These are phyloP conservation scores for Tricholoma sp. DNA, from an alignment of 768 basidiomycete species.

Conservation along the genomic window DNA sequence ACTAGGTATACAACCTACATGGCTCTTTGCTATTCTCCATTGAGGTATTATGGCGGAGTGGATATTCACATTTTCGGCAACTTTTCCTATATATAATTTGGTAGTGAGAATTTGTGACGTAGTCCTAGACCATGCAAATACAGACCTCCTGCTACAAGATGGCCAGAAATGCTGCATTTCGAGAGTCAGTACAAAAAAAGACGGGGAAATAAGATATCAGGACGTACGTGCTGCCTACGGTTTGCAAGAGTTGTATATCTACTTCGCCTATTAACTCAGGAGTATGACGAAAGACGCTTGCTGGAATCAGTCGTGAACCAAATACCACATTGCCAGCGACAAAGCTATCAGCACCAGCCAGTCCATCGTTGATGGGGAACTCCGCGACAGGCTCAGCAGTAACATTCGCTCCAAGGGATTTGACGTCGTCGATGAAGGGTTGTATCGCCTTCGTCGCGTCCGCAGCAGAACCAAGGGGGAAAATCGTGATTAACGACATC, in stretches of 20 bases:
- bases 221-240: conserved; percentile 8
- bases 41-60: conserved; percentile 27
- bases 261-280: conserved; percentile 15
- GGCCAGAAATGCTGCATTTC: conserved; percentile 11
- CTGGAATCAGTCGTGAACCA: conserved; percentile 16
- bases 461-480: conserved; percentile 14
- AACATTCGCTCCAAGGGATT: conserved; percentile 12
- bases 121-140: not conserved
- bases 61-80: conserved; percentile 28
- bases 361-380: conserved; percentile 10
- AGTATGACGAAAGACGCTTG: conserved; percentile 7
- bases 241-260: conserved; percentile 16
- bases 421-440: conserved; percentile 18
- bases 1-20: conserved; percentile 24
- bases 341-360: conserved; percentile 8
- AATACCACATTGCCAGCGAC: conserved; percentile 9
- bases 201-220: not conserved
- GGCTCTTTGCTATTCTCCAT: conserved; percentile 34
- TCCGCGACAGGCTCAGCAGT: not conserved
- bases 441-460: conserved; percentile 11
- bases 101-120: not conserved
- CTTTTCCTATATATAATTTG: conserved; percentile 19
- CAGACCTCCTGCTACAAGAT: conserved; percentile 19
- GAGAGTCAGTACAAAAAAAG: not conserved
- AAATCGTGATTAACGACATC: conserved; percentile 2